These are phyloP conservation scores for Podila minutissima DNA, from an alignment of 192 early-diverging fungal species.

Conservation along the genomic window DNA sequence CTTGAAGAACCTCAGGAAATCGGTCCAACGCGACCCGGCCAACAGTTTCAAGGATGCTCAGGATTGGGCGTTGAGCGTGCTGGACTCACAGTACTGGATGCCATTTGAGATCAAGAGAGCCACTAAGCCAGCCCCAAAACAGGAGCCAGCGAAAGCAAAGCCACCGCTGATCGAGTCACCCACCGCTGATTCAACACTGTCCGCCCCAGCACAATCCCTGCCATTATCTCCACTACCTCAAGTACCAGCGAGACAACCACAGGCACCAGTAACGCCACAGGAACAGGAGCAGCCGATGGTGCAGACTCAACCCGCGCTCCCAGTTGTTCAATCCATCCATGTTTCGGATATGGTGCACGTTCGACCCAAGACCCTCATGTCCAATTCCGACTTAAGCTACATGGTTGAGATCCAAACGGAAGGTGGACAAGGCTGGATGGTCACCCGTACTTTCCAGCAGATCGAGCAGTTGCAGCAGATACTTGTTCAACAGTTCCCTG, in stretches of 20 bases:
- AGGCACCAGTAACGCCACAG: background rate
- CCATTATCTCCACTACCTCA: background rate
- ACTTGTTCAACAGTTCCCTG: conserved; percentile 31
- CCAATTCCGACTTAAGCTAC: conserved; percentile 31
- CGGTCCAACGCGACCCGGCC: conserved; percentile 30
- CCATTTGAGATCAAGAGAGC: conserved; percentile 38
- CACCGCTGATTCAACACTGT: background rate
- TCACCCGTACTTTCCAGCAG: conserved; percentile 43
- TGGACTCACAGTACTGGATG: conserved; percentile 38
- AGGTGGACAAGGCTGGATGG: conserved; percentile 43
- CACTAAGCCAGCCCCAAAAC: background rate
- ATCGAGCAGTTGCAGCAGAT: conserved; percentile 33
- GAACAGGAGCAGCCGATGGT: background rate
- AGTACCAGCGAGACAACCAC: background rate
- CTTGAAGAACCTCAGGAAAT: conserved; percentile 22
- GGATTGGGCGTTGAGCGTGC: conserved; percentile 25
- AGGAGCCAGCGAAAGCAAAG: too few species aligned
- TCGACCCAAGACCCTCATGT: conserved; percentile 43
- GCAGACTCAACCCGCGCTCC: background rate
- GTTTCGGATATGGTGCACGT: conserved; percentile 40
- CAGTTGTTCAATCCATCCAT: conserved; percentile 6
- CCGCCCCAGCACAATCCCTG: background rate
- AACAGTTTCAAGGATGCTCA: conserved; percentile 28
- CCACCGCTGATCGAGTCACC: too few species aligned
- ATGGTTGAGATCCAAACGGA: conserved; percentile 43